Base-by-base conservation (phyloP, 306 rosid genomes). In the Calophaca sinica region DNA sequence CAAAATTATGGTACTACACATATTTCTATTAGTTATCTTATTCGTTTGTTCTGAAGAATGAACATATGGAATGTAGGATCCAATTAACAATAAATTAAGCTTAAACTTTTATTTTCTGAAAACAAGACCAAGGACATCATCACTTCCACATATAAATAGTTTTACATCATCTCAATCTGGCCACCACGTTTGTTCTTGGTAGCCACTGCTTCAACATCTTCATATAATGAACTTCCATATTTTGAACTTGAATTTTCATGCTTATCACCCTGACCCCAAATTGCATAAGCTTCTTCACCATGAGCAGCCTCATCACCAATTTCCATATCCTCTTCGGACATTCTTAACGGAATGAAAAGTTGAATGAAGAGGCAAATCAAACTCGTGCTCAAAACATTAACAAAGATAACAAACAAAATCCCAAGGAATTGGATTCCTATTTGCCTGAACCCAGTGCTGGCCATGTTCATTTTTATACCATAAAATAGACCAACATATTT, bases 251-350 rank as follows among this genome's bases (percentile, higher is more conserved):
- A 55, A 46, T 33, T 71, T 32, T 85, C 88, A 71, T 71, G 82
- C 70, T 85, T 85, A 67, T 85, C 88, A 26, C 86, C 88, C 14
- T 85, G 88, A 26, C 88, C 88, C 86, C 88, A 82, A 5, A 85
- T 85, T 0, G 88, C 88, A 79, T 85, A 85, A 4, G 88, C 88
- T 31, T 82, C 88, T 79, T 85, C 88, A 2, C 88, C 88, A 39
- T 85, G 88, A 61, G 88, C 88, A 75, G 88, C 88, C 44, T 84
- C 88, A 44, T 85, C 88, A 33, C 88, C 88, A 0, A 85, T 72
- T 26, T 85, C 88, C 88, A 85, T 85, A 9, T 85, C 88, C 77
- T 82, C 88, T 31, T 82, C 88, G 1, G 86, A 82, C 88, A 85
- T 85, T 54, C 86, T 81, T 4, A 85, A 38, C 0, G 88, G 88